phyloP scores from a whole-genome alignment of 1,139 yeast genomes.

The Trichomonascaceae sp. region DNA sequence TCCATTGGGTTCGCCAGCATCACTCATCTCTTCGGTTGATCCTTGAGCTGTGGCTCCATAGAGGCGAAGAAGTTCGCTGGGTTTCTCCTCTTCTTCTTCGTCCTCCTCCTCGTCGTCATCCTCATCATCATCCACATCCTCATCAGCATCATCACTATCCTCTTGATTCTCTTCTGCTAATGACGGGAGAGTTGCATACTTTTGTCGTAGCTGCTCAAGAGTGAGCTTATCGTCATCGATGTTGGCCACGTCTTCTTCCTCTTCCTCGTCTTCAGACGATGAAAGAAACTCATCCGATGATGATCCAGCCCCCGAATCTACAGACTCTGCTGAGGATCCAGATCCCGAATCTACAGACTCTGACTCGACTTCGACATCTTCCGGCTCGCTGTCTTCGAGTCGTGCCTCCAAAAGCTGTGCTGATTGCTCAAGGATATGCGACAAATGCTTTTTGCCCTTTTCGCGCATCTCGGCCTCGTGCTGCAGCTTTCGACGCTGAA shows the following conservation, averaged over 20 bases:
- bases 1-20: background rate
- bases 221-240: slow-evolving; percentile 15
- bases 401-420: slow-evolving; percentile 85
- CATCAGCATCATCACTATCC: slow-evolving; percentile 15
- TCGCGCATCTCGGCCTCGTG: slow-evolving; percentile 39
- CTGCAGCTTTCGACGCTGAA: slow-evolving; percentile 27
- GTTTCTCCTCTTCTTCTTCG: slow-evolving; percentile 6
- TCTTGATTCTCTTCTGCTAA: slow-evolving; percentile 12
- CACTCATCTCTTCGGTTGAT: background rate
- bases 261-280: slow-evolving; percentile 14
- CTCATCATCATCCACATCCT: slow-evolving; percentile 10
- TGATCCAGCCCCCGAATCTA: slow-evolving; percentile 11
- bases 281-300: background rate
- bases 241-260: slow-evolving; percentile 11
- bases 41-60: background rate
- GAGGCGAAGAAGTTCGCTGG: background rate
- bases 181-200: background rate
- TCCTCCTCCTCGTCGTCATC: slow-evolving; percentile 11
- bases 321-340: slow-evolving; percentile 9
- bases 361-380: slow-evolving; percentile 14
- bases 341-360: slow-evolving; percentile 11
- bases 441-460: slow-evolving; percentile 79
- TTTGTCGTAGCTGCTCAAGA: background rate
- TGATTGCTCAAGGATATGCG: slow-evolving; percentile 82
- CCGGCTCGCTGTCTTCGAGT: slow-evolving; percentile 24